A percentile compares a stretch with the other conserved stretches of the same genome.
Evolutionary conservation across 495 filamentous ascomycete genomes (phyloP).

Genomic region (Pyrenopolyporus hunteri): DNA sequence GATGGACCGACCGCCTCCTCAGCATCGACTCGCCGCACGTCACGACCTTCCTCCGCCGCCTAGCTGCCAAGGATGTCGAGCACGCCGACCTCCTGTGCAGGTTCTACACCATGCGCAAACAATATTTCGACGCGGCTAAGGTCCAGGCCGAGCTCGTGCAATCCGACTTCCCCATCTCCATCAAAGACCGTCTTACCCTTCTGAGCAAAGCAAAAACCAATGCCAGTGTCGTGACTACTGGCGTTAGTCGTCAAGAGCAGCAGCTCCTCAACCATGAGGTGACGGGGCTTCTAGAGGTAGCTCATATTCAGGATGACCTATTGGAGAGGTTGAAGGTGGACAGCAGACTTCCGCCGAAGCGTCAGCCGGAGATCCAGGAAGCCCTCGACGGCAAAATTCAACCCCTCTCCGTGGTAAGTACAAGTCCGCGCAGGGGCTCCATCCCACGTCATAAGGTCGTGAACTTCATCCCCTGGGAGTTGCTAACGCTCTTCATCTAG

Average conservation of each 20-base stretch:
- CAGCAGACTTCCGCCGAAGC: slow-evolving; percentile 64
- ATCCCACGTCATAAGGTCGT: neutral
- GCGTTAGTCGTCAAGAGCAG: slow-evolving; percentile 73
- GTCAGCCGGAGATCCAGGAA: slow-evolving; percentile 63
- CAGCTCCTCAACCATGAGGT: slow-evolving; percentile 82
- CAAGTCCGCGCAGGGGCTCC: neutral
- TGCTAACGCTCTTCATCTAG: slow-evolving; percentile 50
- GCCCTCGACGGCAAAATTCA: slow-evolving; percentile 77
- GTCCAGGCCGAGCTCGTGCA: slow-evolving; percentile 85
- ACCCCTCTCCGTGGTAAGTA: slow-evolving; percentile 72
- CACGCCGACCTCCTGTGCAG: slow-evolving; percentile 93
- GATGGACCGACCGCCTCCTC: slow-evolving; percentile 82
- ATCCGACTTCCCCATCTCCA: slow-evolving; percentile 73
- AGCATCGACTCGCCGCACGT: slow-evolving; percentile 82
- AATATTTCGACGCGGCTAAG: slow-evolving; percentile 81
- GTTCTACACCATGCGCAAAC: slow-evolving; percentile 79
- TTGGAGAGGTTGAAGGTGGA: slow-evolving; percentile 80
- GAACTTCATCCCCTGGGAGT: neutral
- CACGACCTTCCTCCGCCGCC: slow-evolving; percentile 81
- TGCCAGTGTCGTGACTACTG: slow-evolving; percentile 74
- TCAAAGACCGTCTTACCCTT: slow-evolving; percentile 85
- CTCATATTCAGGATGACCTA: slow-evolving; percentile 92
- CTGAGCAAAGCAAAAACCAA: slow-evolving; percentile 87
- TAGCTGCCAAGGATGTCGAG: slow-evolving; percentile 66
- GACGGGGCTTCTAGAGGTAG: slow-evolving; percentile 85